Conservation (phyloP, 75 land plant species). For the Pseudotsuga menziesii region DNA sequence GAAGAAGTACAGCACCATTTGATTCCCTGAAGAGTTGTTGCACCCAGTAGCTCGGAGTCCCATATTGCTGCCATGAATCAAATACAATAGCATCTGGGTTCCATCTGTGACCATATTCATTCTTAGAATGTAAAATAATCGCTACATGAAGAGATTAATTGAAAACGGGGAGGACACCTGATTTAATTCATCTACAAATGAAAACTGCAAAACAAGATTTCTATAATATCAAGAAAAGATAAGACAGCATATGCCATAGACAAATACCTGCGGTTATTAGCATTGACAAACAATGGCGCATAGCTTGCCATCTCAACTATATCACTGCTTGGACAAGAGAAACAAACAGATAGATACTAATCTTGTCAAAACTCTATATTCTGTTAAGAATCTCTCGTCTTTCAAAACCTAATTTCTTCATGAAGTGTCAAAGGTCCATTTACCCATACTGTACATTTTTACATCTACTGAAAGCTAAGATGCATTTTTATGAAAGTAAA, state of each 20-base stretch:
- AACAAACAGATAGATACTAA: conserved; percentile 1
- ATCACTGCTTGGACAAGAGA: conserved; percentile 55
- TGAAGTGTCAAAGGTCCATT: not conserved
- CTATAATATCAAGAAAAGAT: not conserved
- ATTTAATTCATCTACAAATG: not conserved
- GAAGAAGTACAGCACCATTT: conserved; percentile 66
- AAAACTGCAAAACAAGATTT: not conserved
- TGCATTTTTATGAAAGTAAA: not conserved
- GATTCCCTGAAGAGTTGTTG: conserved; percentile 74
- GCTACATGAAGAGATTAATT: not conserved
- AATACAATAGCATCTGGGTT: conserved; percentile 97
- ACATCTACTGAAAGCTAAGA: not conserved
- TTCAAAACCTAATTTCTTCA: not conserved
- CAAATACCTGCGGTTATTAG: conserved; percentile 63
- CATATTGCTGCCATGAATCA: conserved; percentile 77
- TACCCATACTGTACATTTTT: not conserved
- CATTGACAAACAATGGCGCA: conserved; percentile 92
- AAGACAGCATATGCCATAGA: not conserved
- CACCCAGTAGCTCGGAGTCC: conserved; percentile 93
- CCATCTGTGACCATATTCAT: conserved; percentile 52
- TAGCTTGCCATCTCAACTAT: conserved; percentile 91
- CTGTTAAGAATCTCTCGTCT: not conserved
- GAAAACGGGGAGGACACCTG: not conserved
- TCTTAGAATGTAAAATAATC: not conserved
- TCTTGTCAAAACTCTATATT: conserved; percentile 1